Base-by-base conservation (phyloP, 2,329 filamentous ascomycete genomes). In the Seiridium unicorne region DNA sequence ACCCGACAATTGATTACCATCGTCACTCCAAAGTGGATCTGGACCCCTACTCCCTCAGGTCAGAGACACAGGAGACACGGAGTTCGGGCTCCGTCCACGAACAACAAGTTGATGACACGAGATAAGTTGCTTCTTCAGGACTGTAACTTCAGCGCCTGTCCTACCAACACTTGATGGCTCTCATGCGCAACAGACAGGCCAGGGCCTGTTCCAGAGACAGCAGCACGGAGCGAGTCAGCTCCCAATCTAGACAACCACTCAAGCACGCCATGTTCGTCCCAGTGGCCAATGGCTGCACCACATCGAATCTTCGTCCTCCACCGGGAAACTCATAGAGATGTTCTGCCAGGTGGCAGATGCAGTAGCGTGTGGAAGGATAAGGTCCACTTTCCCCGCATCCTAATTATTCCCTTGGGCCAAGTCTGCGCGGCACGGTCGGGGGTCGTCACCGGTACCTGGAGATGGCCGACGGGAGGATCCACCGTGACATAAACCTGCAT, bases 401-500 rank as follows among this genome's bases (percentile, higher is more conserved):
- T 32, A 9, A 35, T 11, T 38, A 38, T 34, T 35, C 34, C n/a
- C 49, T 38, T 49, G 7, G 49, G 34, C 49, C 49, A 53, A 53
- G 49, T 38, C 35, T 53, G 38, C 32, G 38, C 34, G 49, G 49
- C 51, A 55, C 36, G n/a, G 51, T 54, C 11, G 1, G 7, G 26
- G 38, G n/a, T 55, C 51, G 31, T 35, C 13, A 31, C n/a, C 51
- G 51, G 51, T 55, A 55, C 51, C 51, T 55, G 51, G 31, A 55
- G 51, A 31, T 55, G 51, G 51, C 51, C 51, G 51, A 18, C 51
- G 36, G 31, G 26, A 18, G 51, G 51, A 42, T 34, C 51, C 51
- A 55, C 51, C 40, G 51, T 55, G 51, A 55, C 51, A 55, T 55
- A 55, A 55, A 44, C 51, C 18, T 53, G 49, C 49, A 53, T 53